Evolutionary conservation across 2,329 filamentous ascomycete species (phyloP).

Genomic region (Stachybotrys elegans): DNA sequence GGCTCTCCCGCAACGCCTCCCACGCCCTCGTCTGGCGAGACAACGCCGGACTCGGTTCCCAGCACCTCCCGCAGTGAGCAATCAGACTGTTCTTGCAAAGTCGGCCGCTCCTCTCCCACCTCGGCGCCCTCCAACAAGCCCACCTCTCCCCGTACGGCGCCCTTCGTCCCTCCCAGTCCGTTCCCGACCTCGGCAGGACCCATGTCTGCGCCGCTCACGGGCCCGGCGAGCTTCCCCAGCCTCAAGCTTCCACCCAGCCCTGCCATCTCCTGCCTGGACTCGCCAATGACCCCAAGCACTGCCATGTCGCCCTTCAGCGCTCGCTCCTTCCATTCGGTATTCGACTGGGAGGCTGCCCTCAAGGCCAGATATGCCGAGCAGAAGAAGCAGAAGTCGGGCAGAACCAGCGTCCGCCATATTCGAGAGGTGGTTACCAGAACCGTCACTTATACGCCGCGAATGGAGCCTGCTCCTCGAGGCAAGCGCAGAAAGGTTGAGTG

Average conservation of each 20-base stretch:
- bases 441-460: slow-evolving; percentile 81
- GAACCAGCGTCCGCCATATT: slow-evolving; percentile 64
- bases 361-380: slow-evolving; percentile 61
- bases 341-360: slow-evolving; percentile 72
- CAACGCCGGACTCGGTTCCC: slow-evolving; percentile 43
- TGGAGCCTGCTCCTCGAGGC: slow-evolving; percentile 86
- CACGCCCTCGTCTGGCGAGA: slow-evolving; percentile 39
- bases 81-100: slow-evolving; percentile 53
- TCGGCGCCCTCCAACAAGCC: slow-evolving; percentile 34
- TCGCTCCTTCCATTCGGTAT: slow-evolving; percentile 60
- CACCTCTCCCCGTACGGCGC: slow-evolving; percentile 30
- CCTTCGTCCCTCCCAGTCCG: slow-evolving; percentile 42
- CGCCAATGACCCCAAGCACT: slow-evolving; percentile 59
- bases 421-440: slow-evolving; percentile 91
- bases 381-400: slow-evolving; percentile 50
- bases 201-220: slow-evolving; percentile 56
- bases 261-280: slow-evolving; percentile 60
- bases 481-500: slow-evolving; percentile 74
- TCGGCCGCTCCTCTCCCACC: slow-evolving; percentile 44
- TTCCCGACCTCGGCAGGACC: slow-evolving; percentile 44
- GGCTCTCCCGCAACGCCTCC: slow-evolving; percentile 55
- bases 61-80: slow-evolving; percentile 53
- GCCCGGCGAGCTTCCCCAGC: slow-evolving; percentile 57
- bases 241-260: slow-evolving; percentile 77
- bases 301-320: slow-evolving; percentile 71